phyloP scores from a whole-genome alignment of 495 filamentous ascomycete genomes.

The Penicillium longicatenatum region DNA sequence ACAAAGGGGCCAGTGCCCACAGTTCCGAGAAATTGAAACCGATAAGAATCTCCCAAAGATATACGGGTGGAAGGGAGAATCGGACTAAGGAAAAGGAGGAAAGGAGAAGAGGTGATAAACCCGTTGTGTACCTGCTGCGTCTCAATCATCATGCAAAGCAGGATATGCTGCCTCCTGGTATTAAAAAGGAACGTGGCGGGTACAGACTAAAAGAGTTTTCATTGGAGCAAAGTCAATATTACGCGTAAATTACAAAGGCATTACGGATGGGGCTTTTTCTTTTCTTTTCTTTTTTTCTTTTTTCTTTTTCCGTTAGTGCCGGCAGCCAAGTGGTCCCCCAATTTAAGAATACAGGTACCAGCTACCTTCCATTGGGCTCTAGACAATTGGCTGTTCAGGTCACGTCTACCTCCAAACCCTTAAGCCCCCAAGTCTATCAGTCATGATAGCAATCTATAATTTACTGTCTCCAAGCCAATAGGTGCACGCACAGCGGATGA shows the following conservation, averaged over 20 bases:
- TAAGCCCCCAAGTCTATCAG: no score
- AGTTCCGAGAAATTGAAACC: slow-evolving; percentile 9
- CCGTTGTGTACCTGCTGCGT: slow-evolving; percentile 7
- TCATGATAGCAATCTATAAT: no score
- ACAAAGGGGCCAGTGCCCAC: slow-evolving; percentile 13
- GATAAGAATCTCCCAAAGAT: not conserved
- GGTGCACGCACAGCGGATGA: no score
- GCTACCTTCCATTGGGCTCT: not conserved
- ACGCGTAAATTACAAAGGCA: not conserved
- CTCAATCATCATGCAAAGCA: slow-evolving; percentile 3
- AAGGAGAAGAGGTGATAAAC: slow-evolving; percentile 1
- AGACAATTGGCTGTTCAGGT: not conserved
- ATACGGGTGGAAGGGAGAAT: slow-evolving; percentile 1
- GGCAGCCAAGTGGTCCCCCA: not conserved
- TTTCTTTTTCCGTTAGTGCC: not conserved
- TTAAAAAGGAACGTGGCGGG: slow-evolving; percentile 3
- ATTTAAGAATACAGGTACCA: not conserved
- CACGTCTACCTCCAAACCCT: not conserved
- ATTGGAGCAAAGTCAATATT: not conserved
- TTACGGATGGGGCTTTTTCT: not conserved
- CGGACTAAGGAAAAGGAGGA: slow-evolving; percentile 5
- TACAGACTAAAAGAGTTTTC: not conserved
- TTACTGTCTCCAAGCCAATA: no score
- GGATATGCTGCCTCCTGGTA: slow-evolving; percentile 27
- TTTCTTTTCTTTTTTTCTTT: not conserved